These are phyloP conservation scores for Candida nanaspora DNA, from an alignment of 805 yeast species.

Conservation along the genomic window DNA sequence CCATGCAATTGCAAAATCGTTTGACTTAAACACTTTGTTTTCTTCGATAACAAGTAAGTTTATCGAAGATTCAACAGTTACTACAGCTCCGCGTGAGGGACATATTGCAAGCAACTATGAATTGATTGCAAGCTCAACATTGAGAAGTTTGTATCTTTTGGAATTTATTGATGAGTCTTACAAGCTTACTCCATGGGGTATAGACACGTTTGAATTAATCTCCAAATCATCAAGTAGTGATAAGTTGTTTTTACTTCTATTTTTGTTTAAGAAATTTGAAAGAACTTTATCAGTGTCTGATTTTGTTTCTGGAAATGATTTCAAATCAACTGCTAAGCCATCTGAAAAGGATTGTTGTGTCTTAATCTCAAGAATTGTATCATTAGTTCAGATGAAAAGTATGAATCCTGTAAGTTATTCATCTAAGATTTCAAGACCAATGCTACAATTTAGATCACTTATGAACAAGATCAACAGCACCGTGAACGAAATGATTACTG, in stretches of 20 bases:
- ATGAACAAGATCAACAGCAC: conserved; percentile 43
- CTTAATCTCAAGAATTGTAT: conserved; percentile 41
- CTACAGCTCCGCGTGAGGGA: conserved; percentile 13
- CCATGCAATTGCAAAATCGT: conserved; percentile 25
- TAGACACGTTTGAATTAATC: conserved; percentile 33
- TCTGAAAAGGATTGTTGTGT: conserved; percentile 29
- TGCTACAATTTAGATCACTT: conserved; percentile 62
- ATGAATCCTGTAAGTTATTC: conserved; percentile 45
- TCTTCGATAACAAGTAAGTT: conserved; percentile 23
- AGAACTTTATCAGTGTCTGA: conserved; percentile 34
- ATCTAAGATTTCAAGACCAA: conserved; percentile 64
- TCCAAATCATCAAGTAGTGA: conserved; percentile 22
- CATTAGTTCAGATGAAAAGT: conserved; percentile 40
- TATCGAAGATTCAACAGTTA: conserved; percentile 15
- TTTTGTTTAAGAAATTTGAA: conserved; percentile 32
- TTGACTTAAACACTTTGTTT: conserved; percentile 23
- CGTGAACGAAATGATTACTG: conserved; percentile 49
- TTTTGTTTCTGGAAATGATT: conserved; percentile 26
- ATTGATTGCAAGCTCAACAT: conserved; percentile 45
- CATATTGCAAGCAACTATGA: too few species aligned
- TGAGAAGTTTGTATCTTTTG: conserved; percentile 45
- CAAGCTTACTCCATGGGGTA: conserved; percentile 46
- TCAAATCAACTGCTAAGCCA: conserved; percentile 29
- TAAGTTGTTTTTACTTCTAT: conserved; percentile 38
- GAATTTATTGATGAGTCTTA: conserved; percentile 37